Percentiles rank a stretch among this genome's conserved stretches.
Conservation (phyloP, 208 protist genomes). For the Strigomonas culicis region DNA sequence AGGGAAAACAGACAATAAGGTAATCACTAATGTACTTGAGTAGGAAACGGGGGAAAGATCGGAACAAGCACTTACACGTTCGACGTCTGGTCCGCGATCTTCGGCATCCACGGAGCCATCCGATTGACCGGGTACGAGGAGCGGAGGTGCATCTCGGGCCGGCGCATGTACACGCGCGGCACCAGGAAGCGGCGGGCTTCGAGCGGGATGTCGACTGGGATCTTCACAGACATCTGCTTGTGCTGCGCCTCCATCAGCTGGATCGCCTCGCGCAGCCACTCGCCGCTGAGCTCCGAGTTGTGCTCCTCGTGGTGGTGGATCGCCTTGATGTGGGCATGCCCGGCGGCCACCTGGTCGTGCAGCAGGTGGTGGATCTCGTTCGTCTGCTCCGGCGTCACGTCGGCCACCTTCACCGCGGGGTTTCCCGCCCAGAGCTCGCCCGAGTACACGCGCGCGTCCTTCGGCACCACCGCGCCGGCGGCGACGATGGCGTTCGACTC, state of each 20-base stretch:
- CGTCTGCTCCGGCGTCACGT: constrained; percentile 72
- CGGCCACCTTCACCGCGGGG: constrained; percentile 80
- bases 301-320: constrained; percentile 70
- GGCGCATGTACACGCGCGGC: constrained; percentile 84
- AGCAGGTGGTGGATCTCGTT: constrained; percentile 62
- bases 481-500: constrained; percentile 87
- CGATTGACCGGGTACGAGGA: constrained; percentile 86
- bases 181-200: constrained; percentile 80
- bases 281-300: constrained; percentile 54
- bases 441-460: constrained; percentile 76
- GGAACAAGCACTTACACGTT: constrained; percentile 50
- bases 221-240: constrained; percentile 70
- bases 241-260: constrained; percentile 79
- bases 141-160: constrained; percentile 86
- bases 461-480: constrained; percentile 74
- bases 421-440: constrained; percentile 91
- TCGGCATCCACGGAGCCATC: constrained; percentile 87
- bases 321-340: constrained; percentile 54
- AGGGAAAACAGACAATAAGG: constrained; percentile 3
- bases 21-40: not conserved
- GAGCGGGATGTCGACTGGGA: constrained; percentile 78
- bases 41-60: not conserved
- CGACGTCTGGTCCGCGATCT: constrained; percentile 63
- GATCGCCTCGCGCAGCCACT: constrained; percentile 65
- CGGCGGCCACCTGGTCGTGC: constrained; percentile 53